Evolutionary conservation across 2,329 filamentous ascomycete species (phyloP), one percentile per base, ranked within the genome.

Genomic region (Penicillium brevicompactum): DNA sequence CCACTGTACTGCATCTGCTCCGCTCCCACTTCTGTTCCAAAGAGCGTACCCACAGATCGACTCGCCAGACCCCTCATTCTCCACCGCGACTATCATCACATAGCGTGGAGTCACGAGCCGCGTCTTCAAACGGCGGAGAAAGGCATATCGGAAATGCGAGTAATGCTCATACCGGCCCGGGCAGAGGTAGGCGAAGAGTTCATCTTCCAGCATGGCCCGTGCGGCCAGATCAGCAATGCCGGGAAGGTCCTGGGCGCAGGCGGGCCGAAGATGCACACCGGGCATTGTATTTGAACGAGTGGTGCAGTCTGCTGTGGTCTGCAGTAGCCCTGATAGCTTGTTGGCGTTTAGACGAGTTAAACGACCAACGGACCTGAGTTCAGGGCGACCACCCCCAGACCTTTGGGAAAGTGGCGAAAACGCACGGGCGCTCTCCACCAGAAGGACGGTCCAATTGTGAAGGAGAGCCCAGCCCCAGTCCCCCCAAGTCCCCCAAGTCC

Each of bases 141-240:
- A 63, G n/a, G 43, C 49, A 45, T 46, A 16, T 10, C 54, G 52
- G 42, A 59, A 56, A 21, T 62, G 51, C 5, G 53, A 16, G 42
- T 51, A 51, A 32, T 47, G 50, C 5, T 56, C 40, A 22, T 43
- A 40, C 10, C 59, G 53, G 24, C 32, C 27, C 32, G 51, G 57
- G 30, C 57, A 62, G 22, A 60, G 46, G 13, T 52, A 49, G 30
- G 41, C 43, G 37, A 56, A 58, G 4, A 58, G 53, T 37, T 61
- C 56, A 27, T 59, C 59, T 11, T 62, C 43, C 2, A 58, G 37
- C 51, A 62, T 61, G 41, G 58, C 53, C 43, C 53, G 48, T 18
- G 54, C 58, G 14, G 52, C 49, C 3, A 64, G 43, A 43, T 58
- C 51, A n/a, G 56, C 59, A 21, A 59, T 45, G 31, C 10, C n/a